A percentile compares a stretch with the other conserved stretches of the same genome.
Evolutionary conservation across 169 alveolate genomes (phyloP).

Genomic region (Plasmodium malariae): DNA sequence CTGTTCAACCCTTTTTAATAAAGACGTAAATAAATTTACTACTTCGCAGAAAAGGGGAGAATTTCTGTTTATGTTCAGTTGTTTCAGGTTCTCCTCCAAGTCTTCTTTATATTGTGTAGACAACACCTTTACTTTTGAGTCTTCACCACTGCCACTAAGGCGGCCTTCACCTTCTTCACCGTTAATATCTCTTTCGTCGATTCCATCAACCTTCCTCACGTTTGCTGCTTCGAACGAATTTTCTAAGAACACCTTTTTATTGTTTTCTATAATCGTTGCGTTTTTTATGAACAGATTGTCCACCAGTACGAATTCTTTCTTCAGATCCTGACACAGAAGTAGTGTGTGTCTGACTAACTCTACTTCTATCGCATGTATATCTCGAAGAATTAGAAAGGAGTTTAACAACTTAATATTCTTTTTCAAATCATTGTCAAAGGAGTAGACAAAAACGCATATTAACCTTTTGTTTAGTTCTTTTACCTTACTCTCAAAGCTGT

Average conservation of each 20-base stretch:
- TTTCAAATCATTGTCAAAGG: slow-evolving; percentile 57
- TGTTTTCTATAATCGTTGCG: slow-evolving; percentile 42
- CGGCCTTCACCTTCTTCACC: not conserved
- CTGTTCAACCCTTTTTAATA: slow-evolving; percentile 68
- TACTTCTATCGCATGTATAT: slow-evolving; percentile 34
- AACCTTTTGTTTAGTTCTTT: slow-evolving; percentile 48
- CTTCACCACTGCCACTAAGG: not conserved
- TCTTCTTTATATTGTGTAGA: not conserved
- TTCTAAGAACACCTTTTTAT: slow-evolving; percentile 34
- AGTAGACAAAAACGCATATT: slow-evolving; percentile 34
- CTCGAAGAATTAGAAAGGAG: slow-evolving; percentile 61
- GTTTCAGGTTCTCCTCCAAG: slow-evolving; percentile 7
- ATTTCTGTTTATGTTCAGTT: slow-evolving; percentile 43
- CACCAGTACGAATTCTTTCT: slow-evolving; percentile 54
- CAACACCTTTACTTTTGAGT: not conserved
- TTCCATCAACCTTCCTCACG: too few species aligned
- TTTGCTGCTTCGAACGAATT: not conserved
- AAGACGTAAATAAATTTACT: slow-evolving; percentile 43
- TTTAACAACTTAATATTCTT: slow-evolving; percentile 48
- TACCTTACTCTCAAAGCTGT: slow-evolving; percentile 40
- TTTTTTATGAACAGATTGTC: slow-evolving; percentile 63
- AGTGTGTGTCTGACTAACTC: slow-evolving; percentile 61
- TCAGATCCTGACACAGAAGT: slow-evolving; percentile 35
- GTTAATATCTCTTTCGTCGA: too few species aligned
- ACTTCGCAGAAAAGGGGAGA: slow-evolving; percentile 64